These are phyloP conservation scores for Astrocystis sublimbata DNA, from an alignment of 495 filamentous ascomycete genomes.

Conservation along the genomic window DNA sequence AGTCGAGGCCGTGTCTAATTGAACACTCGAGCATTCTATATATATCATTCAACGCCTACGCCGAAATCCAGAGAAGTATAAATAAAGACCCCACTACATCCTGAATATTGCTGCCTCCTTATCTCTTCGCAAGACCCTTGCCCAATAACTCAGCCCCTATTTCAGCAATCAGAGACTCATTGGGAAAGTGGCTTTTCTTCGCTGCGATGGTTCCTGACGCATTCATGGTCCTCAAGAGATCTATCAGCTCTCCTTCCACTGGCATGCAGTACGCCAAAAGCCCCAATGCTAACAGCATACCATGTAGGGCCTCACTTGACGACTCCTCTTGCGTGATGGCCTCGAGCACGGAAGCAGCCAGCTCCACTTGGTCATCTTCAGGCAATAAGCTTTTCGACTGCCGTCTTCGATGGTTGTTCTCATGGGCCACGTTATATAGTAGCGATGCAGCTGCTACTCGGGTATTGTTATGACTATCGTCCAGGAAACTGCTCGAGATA, in stretches of 20 bases:
- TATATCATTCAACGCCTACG: not conserved
- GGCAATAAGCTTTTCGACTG: conserved; percentile 60
- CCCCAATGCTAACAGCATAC: conserved; percentile 71
- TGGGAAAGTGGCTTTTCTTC: conserved; percentile 55
- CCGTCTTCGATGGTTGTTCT: conserved; percentile 66
- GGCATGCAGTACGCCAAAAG: conserved; percentile 70
- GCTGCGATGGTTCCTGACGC: conserved; percentile 58
- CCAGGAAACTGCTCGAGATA: conserved; percentile 56
- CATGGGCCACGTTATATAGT: conserved; percentile 76
- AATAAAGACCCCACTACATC: too few relatives aligned
- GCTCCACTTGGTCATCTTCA: conserved; percentile 72
- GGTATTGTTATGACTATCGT: conserved; percentile 51
- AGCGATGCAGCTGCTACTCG: conserved; percentile 79
- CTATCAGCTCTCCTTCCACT: conserved; percentile 66
- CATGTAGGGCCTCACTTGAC: conserved; percentile 69
- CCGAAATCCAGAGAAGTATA: too few relatives aligned
- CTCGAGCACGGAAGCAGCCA: conserved; percentile 75
- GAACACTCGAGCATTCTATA: not conserved
- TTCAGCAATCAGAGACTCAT: conserved; percentile 61
- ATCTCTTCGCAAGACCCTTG: conserved; percentile 39
- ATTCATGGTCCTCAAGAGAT: conserved; percentile 73
- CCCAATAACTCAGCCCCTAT: conserved; percentile 50
- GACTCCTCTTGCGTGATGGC: conserved; percentile 66
- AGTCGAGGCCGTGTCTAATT: not conserved
- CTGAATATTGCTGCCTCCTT: not conserved